phyloP scores from a whole-genome alignment of 2,329 filamentous ascomycete genomes.

The Fusarium poae region DNA sequence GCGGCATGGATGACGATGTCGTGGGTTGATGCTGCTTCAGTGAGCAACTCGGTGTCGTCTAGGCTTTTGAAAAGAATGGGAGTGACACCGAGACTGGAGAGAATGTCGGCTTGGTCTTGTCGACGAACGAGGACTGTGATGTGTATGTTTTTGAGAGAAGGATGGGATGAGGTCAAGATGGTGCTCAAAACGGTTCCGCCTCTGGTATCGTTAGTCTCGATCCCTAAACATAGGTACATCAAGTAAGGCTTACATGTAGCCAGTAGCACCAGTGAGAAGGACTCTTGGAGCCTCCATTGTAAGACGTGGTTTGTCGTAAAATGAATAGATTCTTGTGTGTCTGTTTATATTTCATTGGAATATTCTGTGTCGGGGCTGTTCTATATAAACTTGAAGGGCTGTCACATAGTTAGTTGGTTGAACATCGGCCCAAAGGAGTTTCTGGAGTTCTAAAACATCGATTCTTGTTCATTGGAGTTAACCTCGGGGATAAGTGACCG shows the following conservation, averaged over 20 bases:
- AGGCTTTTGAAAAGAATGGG: constrained; percentile 3
- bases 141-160: background rate
- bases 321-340: no score
- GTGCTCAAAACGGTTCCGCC: constrained; percentile 10
- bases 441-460: background rate
- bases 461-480: background rate
- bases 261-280: constrained; percentile 19
- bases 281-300: constrained; percentile 4
- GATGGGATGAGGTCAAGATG: background rate
- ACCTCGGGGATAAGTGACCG: constrained; percentile 6
- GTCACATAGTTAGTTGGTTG: no score
- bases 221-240: fast-evolving
- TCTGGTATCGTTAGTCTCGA: background rate
- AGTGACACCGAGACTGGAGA: background rate
- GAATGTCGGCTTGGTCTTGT: background rate
- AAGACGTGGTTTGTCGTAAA: background rate
- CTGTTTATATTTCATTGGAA: background rate
- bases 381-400: background rate
- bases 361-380: fast-evolving
- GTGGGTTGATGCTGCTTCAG: background rate
- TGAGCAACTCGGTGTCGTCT: background rate
- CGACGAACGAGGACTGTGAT: constrained; percentile 4
- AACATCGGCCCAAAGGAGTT: background rate
- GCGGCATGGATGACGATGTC: constrained; percentile 16
- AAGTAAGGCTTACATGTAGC: background rate